Conservation (phyloP, 192 early-diverging fungal genomes). For the Entomortierella beljakovae region DNA sequence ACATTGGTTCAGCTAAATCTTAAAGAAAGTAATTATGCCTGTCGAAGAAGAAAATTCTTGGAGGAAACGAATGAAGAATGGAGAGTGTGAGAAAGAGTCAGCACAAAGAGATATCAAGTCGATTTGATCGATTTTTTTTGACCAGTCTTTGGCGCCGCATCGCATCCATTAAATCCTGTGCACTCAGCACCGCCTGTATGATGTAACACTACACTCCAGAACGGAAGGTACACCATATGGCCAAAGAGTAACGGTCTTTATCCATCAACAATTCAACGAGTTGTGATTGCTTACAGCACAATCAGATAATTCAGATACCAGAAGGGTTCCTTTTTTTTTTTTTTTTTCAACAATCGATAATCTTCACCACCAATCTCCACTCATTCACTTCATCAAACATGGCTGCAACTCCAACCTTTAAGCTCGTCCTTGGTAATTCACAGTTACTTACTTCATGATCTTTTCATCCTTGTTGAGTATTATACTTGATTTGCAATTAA, state of each 20-base stretch:
- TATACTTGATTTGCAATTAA: not conserved
- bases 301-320: not conserved
- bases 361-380: not conserved
- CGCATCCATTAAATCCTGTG: too few relatives aligned
- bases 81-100: not conserved
- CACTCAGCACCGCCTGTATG: too few relatives aligned
- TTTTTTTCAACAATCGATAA: not conserved
- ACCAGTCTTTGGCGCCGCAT: too few relatives aligned
- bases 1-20: slow-evolving; percentile 4
- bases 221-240: too few relatives aligned
- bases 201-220: too few relatives aligned
- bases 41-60: not conserved
- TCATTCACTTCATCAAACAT: slow-evolving; percentile 15
- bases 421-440: slow-evolving; percentile 86
- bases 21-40: not conserved
- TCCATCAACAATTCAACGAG: too few relatives aligned
- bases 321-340: slow-evolving; percentile 5
- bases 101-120: too few relatives aligned
- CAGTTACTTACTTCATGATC: not conserved
- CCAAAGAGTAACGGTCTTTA: too few relatives aligned
- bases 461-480: not conserved
- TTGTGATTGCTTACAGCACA: not conserved
- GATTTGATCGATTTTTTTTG: too few relatives aligned
- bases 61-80: not conserved
- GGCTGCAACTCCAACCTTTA: slow-evolving; percentile 78